These are phyloP conservation scores for Miscanthus lutarioriparius DNA, from an alignment of 176 grass and related monocot species.

Conservation along the genomic window DNA sequence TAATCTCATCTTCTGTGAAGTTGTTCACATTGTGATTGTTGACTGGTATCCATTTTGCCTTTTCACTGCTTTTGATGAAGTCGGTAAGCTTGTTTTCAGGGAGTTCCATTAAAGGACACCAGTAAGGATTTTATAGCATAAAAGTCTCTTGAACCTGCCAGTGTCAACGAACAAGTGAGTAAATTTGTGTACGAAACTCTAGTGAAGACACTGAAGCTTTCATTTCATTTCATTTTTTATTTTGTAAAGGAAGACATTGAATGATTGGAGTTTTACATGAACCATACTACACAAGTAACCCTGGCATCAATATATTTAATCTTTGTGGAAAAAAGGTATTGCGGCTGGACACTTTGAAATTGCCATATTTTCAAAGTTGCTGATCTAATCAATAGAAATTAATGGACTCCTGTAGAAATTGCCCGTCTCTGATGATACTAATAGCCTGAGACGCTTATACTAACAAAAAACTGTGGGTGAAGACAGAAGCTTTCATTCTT, in stretches of 20 bases:
- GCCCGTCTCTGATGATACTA: too few relatives aligned
- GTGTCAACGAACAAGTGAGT: not conserved
- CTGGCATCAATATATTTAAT: not conserved
- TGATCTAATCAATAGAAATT: not conserved
- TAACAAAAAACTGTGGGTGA: too few relatives aligned
- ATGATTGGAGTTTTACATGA: not conserved
- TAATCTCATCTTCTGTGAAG: slow-evolving; percentile 10
- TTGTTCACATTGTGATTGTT: not conserved
- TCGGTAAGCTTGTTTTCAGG: slow-evolving; percentile 6
- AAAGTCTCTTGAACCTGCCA: not conserved
- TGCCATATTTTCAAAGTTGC: not conserved
- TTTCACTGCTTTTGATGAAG: not conserved
- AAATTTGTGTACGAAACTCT: not conserved
- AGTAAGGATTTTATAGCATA: not conserved
- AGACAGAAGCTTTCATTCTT: too few relatives aligned
- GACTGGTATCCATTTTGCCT: not conserved
- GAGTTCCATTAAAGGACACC: not conserved
- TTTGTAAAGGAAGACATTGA: not conserved
- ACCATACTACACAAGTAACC: not conserved
- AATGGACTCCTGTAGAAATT: not conserved
- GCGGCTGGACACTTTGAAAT: not conserved
- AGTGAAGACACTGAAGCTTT: not conserved
- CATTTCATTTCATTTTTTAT: not conserved
- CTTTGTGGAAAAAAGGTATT: not conserved
- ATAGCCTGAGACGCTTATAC: too few relatives aligned